Evolutionary conservation across 1,284 basidiomycete genomes (phyloP).

Genomic region (Ganoderma lucidum): DNA sequence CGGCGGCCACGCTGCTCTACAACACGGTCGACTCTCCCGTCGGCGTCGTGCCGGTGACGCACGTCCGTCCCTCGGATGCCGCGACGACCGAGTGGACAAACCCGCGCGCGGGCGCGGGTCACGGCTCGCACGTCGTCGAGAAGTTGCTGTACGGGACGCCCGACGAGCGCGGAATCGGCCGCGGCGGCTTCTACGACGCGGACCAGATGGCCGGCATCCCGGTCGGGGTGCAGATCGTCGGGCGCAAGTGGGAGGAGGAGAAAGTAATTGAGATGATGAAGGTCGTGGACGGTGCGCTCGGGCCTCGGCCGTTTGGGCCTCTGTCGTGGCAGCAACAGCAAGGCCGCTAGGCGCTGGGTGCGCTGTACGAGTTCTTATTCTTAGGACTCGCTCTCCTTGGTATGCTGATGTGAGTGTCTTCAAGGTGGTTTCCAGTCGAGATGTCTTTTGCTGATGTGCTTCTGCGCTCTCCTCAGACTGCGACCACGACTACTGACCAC

Average conservation of each 20-base stretch:
- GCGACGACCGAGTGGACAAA: slow-evolving; percentile 65
- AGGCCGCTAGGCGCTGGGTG: slow-evolving; percentile 20
- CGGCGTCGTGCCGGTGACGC: slow-evolving; percentile 83
- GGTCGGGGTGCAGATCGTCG: slow-evolving; percentile 84
- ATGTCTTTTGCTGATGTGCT: not conserved
- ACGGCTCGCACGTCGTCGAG: slow-evolving; percentile 65
- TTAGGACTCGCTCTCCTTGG: not conserved
- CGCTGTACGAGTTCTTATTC: slow-evolving; percentile 33
- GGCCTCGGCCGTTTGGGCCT: slow-evolving; percentile 48
- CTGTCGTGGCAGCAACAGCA: slow-evolving; percentile 26
- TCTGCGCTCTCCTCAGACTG: not conserved
- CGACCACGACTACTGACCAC: not conserved
- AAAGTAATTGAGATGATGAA: slow-evolving; percentile 86
- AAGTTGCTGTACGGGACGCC: slow-evolving; percentile 55
- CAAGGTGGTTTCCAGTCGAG: not conserved
- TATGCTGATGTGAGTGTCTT: not conserved
- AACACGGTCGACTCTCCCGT: slow-evolving; percentile 85
- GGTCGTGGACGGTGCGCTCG: slow-evolving; percentile 69
- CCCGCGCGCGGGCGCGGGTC: slow-evolving; percentile 44
- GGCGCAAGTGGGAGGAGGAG: slow-evolving; percentile 85
- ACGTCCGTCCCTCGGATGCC: slow-evolving; percentile 73
- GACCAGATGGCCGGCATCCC: slow-evolving; percentile 81
- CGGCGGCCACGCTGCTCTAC: slow-evolving; percentile 52
- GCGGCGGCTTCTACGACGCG: slow-evolving; percentile 68
- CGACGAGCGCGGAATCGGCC: slow-evolving; percentile 42